phyloP scores from a whole-genome alignment of 2,329 filamentous ascomycete genomes.

The Colletotrichum australisinense region DNA sequence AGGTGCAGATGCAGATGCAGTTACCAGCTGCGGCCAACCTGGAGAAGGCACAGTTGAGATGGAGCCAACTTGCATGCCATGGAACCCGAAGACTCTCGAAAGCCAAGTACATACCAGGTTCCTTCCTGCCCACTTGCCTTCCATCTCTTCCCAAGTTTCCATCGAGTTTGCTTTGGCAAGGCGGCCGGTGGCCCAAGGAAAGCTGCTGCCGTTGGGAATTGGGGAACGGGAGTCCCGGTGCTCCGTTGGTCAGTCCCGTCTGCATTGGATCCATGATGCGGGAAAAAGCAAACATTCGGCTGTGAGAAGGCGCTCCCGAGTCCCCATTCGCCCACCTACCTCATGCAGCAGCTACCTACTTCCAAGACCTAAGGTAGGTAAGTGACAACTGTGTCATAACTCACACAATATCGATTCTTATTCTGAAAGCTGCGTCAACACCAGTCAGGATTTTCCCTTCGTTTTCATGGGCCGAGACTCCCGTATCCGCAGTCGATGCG shows the following conservation, averaged over 20 bases:
- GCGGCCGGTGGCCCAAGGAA: background rate
- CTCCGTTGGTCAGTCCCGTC: too few relatives aligned
- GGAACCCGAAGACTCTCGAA: background rate
- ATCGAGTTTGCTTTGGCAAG: background rate
- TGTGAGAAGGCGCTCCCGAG: constrained; percentile 6
- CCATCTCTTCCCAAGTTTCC: background rate
- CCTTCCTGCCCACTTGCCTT: background rate
- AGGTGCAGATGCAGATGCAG: background rate
- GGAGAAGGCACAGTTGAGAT: background rate
- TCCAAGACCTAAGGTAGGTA: background rate
- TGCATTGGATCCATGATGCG: constrained; percentile 5
- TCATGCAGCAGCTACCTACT: background rate
- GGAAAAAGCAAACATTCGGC: constrained; percentile 24
- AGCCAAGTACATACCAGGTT: background rate
- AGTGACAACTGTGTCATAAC: too few relatives aligned
- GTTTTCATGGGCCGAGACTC: background rate
- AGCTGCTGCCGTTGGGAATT: background rate
- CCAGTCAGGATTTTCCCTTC: constrained; percentile 3
- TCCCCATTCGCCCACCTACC: constrained; percentile 1
- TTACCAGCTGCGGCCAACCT: background rate
- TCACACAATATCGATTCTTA: too few relatives aligned
- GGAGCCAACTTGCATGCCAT: background rate
- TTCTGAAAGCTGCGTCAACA: background rate
- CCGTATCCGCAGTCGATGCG: background rate
- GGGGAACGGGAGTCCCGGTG: too few relatives aligned